Base-by-base conservation (phyloP, 495 filamentous ascomycete species). In the Sabuloglossum arenarium region DNA sequence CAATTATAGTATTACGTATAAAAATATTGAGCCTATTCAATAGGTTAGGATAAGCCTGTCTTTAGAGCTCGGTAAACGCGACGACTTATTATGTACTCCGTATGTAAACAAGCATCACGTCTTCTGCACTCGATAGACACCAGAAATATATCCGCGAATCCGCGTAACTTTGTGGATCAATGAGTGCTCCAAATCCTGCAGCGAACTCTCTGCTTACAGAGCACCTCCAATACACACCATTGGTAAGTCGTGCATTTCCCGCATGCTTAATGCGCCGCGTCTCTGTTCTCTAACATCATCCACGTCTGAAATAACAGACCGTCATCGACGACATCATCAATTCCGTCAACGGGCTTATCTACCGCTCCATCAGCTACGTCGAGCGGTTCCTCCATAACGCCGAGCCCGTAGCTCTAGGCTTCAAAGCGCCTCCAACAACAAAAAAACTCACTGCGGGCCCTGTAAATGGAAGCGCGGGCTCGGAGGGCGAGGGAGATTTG, bases 261-360 rank as follows among this genome's bases (percentile, higher is more conserved):
- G 28, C 3, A n/a, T n/a, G n/a, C n/a, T n/a, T n/a, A 3, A 28
- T 29, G 24, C 47, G 16, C 25, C 39, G 12, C n/a, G 55, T 32
- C n/a, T n/a, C n/a, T n/a, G n/a, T n/a, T 55, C 54, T 57, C 39
- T 54, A 54, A 24, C 24, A 55, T 54, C 27, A 21, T 46, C 42
- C 6, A 19, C 1, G 21, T 3, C 39, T n/a, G n/a, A n/a, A 54
- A 23, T 11, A 3, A 54, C 12, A 94, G 89, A 83, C 83, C 59
- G 77, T 98, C 24, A 81, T 98, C 65, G 91, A 98, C 75, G 91
- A 97, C 65, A 85, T 98, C 59, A 94, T 97, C 70, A 96, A 98
- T 73, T 81, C 81, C 58, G 79, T 95, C 62, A 97, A 97, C 72
- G 83, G 85, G 56, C 73, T 96, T 62, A 80, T 87, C 62, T 90